Percentiles rank a stretch among this genome's conserved stretches.
Evolutionary conservation across 140 eudicot species (phyloP).

Genomic region (Oenanthe javanica): DNA sequence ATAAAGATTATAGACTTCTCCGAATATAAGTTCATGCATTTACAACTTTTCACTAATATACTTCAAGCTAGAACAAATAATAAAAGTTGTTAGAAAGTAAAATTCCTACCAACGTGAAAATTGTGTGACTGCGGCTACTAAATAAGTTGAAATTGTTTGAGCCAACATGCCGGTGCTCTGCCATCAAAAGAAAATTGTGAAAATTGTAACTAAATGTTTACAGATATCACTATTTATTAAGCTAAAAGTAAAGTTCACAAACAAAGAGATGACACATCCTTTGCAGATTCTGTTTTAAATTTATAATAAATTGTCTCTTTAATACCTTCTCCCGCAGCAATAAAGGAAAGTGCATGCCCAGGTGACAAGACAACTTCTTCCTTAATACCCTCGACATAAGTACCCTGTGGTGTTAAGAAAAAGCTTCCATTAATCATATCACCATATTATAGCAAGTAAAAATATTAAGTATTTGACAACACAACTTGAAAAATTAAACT

Average conservation of each 20-base stretch:
- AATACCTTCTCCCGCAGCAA: conserved; percentile 95
- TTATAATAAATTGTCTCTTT: not conserved
- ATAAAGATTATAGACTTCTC: not conserved
- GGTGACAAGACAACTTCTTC: conserved; percentile 99
- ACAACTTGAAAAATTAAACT: not conserved
- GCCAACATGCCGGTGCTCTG: conserved; percentile 99
- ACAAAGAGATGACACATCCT: not conserved
- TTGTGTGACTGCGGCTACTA: conserved; percentile 98
- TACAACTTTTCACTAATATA: not conserved
- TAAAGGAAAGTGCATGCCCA: conserved; percentile 97
- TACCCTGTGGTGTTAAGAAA: conserved; percentile 48
- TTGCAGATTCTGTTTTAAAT: not conserved
- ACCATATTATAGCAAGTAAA: conserved; percentile 5
- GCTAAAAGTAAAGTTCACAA: not conserved
- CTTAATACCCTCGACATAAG: conserved; percentile 98
- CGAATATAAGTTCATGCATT: not conserved
- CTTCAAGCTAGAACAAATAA: not conserved
- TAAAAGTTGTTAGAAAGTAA: not conserved
- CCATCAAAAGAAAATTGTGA: conserved; percentile 20
- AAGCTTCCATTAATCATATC: conserved; percentile 4
- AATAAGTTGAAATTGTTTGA: conserved; percentile 90
- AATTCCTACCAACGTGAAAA: conserved; percentile 78
- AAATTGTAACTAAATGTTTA: conserved; percentile 3
- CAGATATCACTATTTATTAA: not conserved
- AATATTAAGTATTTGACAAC: not conserved